Conservation (phyloP, 352 stramenopile species). For the Globisporangium abappressorium region DNA sequence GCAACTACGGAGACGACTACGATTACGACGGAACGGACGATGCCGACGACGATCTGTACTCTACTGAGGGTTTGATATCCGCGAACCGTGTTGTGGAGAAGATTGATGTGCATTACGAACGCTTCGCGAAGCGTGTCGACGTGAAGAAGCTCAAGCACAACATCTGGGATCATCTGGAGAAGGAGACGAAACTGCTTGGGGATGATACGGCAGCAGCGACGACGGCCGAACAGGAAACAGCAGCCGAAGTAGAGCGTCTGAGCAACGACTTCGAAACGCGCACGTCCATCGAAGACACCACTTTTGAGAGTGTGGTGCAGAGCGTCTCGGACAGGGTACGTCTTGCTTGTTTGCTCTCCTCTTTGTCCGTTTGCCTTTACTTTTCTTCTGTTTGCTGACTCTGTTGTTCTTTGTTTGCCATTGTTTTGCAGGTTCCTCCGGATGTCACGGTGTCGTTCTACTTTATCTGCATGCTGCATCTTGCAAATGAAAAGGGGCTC, state of each 20-base stretch:
- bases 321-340: conserved; percentile 82
- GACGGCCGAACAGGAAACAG: neutral
- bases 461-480: conserved; percentile 99
- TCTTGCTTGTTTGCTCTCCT: neutral
- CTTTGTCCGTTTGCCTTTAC: neutral
- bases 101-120: conserved; percentile 92
- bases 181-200: conserved; percentile 29
- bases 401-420: conserved; percentile 11
- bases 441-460: conserved; percentile 98
- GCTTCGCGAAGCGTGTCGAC: conserved; percentile 95
- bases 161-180: conserved; percentile 89
- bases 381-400: conserved; percentile 8
- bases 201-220: conserved; percentile 5
- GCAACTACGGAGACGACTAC: conserved; percentile 27
- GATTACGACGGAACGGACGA: conserved; percentile 29
- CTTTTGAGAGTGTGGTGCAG: conserved; percentile 91
- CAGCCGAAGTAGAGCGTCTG: conserved; percentile 14
- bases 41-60: conserved; percentile 42
- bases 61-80: conserved; percentile 62
- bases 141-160: conserved; percentile 96
- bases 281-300: conserved; percentile 29
- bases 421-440: conserved; percentile 69
- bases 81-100: conserved; percentile 94
- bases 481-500: conserved; percentile 98
- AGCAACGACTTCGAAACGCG: conserved; percentile 18